Conservation (phyloP, 805 yeast genomes). For the Metschnikowia similis region DNA sequence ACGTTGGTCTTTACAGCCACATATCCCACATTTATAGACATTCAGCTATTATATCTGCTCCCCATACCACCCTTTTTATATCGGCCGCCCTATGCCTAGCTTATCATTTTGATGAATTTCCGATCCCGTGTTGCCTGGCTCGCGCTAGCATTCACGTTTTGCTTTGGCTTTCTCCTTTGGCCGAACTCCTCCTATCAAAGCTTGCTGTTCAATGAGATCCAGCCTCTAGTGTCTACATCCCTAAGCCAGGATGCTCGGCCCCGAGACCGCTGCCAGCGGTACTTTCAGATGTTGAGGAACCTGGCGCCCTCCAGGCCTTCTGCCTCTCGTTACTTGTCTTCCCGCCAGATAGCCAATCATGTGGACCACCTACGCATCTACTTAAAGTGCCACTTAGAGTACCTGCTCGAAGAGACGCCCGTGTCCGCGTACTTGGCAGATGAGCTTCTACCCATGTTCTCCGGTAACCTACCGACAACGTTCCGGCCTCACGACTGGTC, state of each 20-base stretch:
- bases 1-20: too few species aligned
- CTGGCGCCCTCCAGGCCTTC: conserved; percentile 9
- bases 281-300: conserved; percentile 9
- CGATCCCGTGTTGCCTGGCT: conserved; percentile 9
- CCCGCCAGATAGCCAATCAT: conserved; percentile 12
- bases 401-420: conserved; percentile 5
- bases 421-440: conserved; percentile 7
- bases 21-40: too few species aligned
- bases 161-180: conserved; percentile 8
- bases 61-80: background rate
- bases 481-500: conserved; percentile 6
- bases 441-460: conserved; percentile 16
- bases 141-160: conserved; percentile 3
- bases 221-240: conserved; percentile 4
- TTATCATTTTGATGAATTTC: conserved; percentile 10
- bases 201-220: conserved; percentile 10
- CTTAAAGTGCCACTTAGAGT: conserved; percentile 10
- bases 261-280: conserved; percentile 8
- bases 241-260: conserved; percentile 4
- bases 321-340: conserved; percentile 9
- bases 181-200: conserved; percentile 12
- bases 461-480: conserved; percentile 8
- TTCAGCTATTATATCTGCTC: background rate
- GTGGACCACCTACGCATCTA: conserved; percentile 14
- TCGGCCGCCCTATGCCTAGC: background rate